Evolutionary conservation across 2,329 filamentous ascomycete species (phyloP), one percentile per base, ranked within the genome.

Genomic region (Arthroderma uncinatum): DNA sequence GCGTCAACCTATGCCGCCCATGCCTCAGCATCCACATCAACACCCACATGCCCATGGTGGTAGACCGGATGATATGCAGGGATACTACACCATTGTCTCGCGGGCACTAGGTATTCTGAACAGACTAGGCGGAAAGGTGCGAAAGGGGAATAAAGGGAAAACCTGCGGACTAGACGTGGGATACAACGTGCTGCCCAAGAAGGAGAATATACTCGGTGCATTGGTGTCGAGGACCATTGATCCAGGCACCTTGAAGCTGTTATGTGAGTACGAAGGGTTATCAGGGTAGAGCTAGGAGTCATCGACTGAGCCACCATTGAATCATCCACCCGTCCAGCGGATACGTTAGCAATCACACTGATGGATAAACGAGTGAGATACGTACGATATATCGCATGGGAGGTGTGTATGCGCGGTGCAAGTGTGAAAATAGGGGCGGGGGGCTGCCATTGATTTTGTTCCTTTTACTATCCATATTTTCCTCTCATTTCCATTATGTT

Each of bases 71-170:
- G 72, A 77, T 61, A 66, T 67, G 9, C 69, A 72, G 59, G 71
- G 72, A 1, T 75, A 74, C 59, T 65, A 68, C 42, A 74, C 73
- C 4, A 86, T 92, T 36, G 82, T 86, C 2, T 79, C 82, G 16
- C 79, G 87, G 44, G 83, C 84, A 1, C 76, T 89, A 50, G 81
- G 82, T 8, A 78, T 89, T 55, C 70, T 92, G n/a, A 79, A 81
- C 61, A 80, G 80, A 59, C 70, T 92, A 23, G 79, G 81, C 2
- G 85, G 90, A 66, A 89, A 87, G 71, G 74, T 74, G 12, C 74
- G 74, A 54, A 71, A 81, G 78, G 34, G 76, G 70, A 30, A 48
- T n/a, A 48, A 48, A 28, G 44, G 21, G 21, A 65, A 84, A 81
- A 68, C 79, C 74, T 69, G 76, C 9, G 68, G 67, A 4, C 74